Base-by-base conservation (phyloP, 257 asterid genomes). In the Avicennia marina region DNA sequence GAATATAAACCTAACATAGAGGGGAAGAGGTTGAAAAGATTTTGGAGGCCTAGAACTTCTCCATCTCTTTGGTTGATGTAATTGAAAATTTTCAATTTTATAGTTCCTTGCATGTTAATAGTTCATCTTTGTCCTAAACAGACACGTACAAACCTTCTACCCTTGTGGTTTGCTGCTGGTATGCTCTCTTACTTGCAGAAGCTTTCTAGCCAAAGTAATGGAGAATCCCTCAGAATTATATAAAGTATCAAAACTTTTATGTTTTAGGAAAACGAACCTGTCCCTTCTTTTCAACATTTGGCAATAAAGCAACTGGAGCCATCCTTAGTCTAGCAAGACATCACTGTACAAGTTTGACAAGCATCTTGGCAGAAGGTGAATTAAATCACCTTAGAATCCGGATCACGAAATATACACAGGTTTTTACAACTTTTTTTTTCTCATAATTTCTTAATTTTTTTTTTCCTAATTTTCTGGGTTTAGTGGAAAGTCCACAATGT, bases 141-240 rank as follows among this genome's bases (percentile, higher is more conserved):
- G 94, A 73, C 86, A 52, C 79, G 83, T 36, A 49, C 66, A 56
- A 40, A 66, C 64, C 89, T 84, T 71, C 83, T 90, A 62, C 93
- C 95, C 15, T 67, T 84, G 76, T 78, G 86, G 76, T 86, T 69
- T 77, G 80, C 72, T 66, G 79, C 86, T 58, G 97, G 95, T 89
- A 81, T 66, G 70, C 50, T 29, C 57, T 64, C 58, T 66, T 64
- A 10, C 51, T 53, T 61, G 48, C 15, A 24, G 25, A 65, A 62
- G 16, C 65, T 18, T n/a, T 58, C 51, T 31, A 53, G 61, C 75
- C 55, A 27, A 56, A 56, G 43, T 45, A 40, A 55, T 51, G 68
- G 55, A 20, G 50, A 27, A 57, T 44, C 63, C 47, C 42, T 68
- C 34, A n/a, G 39, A 36, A 8, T 29, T 53, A 58, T 50, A 22